Conservation (phyloP, 2,329 filamentous ascomycete species). For the Aphanoascus verrucosus region DNA sequence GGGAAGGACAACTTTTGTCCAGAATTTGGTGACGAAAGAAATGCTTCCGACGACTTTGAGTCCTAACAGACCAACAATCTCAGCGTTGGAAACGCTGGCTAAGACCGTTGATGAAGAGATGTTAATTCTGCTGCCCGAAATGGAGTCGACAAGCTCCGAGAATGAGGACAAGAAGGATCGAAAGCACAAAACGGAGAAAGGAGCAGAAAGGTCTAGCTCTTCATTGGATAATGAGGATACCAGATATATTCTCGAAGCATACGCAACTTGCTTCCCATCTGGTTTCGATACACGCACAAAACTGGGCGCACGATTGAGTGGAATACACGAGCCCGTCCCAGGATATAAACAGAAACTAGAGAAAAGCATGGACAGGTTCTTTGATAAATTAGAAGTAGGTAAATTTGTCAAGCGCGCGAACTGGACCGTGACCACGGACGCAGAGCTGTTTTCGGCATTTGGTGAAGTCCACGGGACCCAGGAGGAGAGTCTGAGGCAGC, state of each 20-base stretch:
- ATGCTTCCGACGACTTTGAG: slow-evolving; percentile 30
- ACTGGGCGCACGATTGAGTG: slow-evolving; percentile 41
- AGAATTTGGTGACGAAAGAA: slow-evolving; percentile 40
- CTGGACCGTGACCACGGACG: slow-evolving; percentile 34
- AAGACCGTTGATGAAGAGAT: slow-evolving; percentile 50
- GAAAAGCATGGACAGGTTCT: slow-evolving; percentile 52
- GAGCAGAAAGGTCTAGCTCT: background rate
- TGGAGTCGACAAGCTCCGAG: slow-evolving; percentile 2
- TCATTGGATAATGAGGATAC: slow-evolving; percentile 12
- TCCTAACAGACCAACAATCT: slow-evolving; percentile 24
- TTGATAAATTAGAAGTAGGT: slow-evolving; percentile 44
- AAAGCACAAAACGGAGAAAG: background rate
- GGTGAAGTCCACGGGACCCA: slow-evolving; percentile 25
- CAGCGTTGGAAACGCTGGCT: slow-evolving; percentile 41
- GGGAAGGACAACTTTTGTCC: slow-evolving; percentile 24
- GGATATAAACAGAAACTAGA: slow-evolving; percentile 47
- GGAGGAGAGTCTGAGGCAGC: slow-evolving; percentile 19
- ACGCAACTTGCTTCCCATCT: slow-evolving; percentile 46
- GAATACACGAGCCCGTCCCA: slow-evolving; percentile 51
- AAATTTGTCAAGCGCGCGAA: slow-evolving; percentile 48
- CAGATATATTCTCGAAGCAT: slow-evolving; percentile 48
- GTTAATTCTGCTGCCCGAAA: slow-evolving; percentile 45
- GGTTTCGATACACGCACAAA: slow-evolving; percentile 50
- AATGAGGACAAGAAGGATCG: background rate
- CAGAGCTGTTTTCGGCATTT: slow-evolving; percentile 33